Percentiles rank a stretch among this genome's conserved stretches.
Conservation (phyloP, 164 flowering plant species). For the Buxus sempervirens region DNA sequence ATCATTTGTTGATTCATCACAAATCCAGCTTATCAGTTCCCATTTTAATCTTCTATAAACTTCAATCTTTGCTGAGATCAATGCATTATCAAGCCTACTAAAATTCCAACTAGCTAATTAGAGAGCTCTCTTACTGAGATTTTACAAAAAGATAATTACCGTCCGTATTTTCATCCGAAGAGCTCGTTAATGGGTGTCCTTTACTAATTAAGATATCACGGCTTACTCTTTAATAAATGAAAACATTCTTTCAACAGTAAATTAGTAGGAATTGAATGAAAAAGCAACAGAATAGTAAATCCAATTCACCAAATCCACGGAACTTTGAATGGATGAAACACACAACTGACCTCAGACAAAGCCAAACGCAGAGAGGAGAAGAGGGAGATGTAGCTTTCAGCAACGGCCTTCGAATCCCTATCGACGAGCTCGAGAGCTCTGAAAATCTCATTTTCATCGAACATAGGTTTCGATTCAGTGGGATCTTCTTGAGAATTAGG, state of each 20-base stretch:
- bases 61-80: background rate
- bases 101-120: background rate
- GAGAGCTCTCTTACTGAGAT: background rate
- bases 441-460: constrained; percentile 39
- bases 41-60: background rate
- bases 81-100: background rate
- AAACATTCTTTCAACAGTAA: background rate
- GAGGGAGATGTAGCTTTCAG: constrained; percentile 85
- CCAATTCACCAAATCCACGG: background rate
- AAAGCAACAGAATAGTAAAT: too few species aligned
- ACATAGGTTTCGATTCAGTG: constrained; percentile 23
- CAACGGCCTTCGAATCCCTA: constrained; percentile 80
- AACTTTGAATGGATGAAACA: background rate
- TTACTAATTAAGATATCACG: too few species aligned
- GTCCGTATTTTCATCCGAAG: background rate
- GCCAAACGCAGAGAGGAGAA: constrained; percentile 83
- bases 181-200: background rate
- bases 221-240: too few species aligned
- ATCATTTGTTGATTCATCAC: background rate
- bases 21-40: background rate
- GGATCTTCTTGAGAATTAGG: constrained; percentile 6
- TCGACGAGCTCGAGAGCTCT: constrained; percentile 75
- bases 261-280: background rate
- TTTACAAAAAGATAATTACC: background rate
- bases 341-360: constrained; percentile 60